phyloP scores from a whole-genome alignment of 129 eudicot species.

The Tagetes patula region DNA sequence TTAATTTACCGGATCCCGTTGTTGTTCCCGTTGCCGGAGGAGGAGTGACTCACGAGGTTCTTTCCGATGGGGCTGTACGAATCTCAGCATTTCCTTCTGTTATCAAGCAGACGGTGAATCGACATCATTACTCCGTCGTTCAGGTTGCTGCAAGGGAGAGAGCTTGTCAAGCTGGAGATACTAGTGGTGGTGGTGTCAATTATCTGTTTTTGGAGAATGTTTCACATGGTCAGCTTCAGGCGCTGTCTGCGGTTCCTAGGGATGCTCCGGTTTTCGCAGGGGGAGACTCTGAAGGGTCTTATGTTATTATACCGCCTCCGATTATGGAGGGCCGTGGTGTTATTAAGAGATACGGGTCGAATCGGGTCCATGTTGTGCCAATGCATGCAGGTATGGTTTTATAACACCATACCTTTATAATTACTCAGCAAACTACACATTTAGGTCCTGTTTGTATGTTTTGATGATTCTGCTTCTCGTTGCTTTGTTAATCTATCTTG shows the following conservation, averaged over 20 bases:
- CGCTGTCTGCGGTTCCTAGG: constrained; percentile 69
- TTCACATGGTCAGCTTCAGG: constrained; percentile 90
- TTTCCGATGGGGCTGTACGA: constrained; percentile 46
- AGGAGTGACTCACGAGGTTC: constrained; percentile 48
- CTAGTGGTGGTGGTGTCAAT: constrained; percentile 31
- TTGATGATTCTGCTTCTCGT: neutral
- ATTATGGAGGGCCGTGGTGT: constrained; percentile 79
- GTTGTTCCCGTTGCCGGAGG: constrained; percentile 15
- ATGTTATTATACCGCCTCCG: constrained; percentile 67
- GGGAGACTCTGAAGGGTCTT: constrained; percentile 47
- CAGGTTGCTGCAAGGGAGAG: constrained; percentile 60
- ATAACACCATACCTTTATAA: neutral
- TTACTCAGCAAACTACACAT: neutral
- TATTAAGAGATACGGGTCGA: constrained; percentile 49
- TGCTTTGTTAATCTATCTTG: neutral
- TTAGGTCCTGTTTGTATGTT: neutral
- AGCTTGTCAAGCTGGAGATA: constrained; percentile 50
- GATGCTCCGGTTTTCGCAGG: constrained; percentile 52
- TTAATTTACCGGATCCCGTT: constrained; percentile 37
- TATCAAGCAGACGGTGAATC: constrained; percentile 52
- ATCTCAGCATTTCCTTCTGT: constrained; percentile 67
- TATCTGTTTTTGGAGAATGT: constrained; percentile 65
- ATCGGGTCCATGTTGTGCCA: constrained; percentile 68
- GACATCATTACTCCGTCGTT: constrained; percentile 68
- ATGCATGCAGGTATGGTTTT: constrained; percentile 70